Conservation (phyloP, 768 basidiomycete genomes). For the Macrolepiota albuminosa region DNA sequence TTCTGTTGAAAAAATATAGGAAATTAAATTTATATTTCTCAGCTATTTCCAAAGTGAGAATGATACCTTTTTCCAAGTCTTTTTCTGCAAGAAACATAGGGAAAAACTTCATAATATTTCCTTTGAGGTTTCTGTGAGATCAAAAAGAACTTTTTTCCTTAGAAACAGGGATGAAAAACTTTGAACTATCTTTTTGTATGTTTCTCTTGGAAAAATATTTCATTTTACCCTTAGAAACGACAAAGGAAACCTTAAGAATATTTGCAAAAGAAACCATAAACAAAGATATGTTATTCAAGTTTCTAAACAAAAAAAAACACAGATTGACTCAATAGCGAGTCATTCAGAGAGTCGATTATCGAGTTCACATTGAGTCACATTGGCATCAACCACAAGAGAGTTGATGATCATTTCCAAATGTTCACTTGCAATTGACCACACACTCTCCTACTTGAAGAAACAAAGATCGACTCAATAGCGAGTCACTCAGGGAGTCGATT, state of each 20-base stretch:
- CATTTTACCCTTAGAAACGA: neutral
- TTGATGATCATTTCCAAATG: no score
- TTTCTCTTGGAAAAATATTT: neutral
- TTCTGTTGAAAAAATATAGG: neutral
- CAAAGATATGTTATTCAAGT: no score
- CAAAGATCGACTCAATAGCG: neutral
- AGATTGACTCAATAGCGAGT: neutral
- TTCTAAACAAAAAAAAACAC: neutral
- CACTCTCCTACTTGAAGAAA: neutral
- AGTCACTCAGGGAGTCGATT: neutral
- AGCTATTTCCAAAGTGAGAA: neutral
- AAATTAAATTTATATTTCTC: neutral
- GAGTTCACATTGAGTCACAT: no score
- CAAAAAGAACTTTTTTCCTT: neutral
- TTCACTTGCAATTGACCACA: no score
- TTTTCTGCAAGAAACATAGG: neutral
- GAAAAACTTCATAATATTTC: neutral
- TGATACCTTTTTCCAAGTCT: neutral
- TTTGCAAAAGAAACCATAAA: no score
- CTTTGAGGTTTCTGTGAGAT: neutral
- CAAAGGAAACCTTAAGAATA: no score
- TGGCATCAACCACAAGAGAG: no score
- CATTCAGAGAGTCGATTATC: neutral
- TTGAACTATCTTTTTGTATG: neutral
- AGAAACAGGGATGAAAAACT: neutral